Conservation (phyloP, 495 filamentous ascomycete genomes). For the Podospora pseudopauciseta region DNA sequence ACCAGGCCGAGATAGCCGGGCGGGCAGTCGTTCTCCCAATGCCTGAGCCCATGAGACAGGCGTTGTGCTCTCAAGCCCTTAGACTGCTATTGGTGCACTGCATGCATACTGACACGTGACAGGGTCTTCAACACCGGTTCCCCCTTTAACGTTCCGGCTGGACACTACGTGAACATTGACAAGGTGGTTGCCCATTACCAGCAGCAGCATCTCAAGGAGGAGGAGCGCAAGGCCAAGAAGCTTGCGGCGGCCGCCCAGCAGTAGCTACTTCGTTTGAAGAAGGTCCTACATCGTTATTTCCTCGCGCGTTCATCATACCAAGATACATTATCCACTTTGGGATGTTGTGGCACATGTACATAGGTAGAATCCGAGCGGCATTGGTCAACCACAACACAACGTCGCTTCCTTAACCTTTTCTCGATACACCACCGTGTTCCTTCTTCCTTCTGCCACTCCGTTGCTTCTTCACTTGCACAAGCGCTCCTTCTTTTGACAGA, state of each 20-base stretch:
- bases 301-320: conserved; percentile 14
- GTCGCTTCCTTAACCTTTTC: conserved; percentile 9
- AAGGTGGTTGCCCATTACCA: conserved; percentile 48
- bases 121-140: conserved; percentile 44
- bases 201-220: conserved; percentile 43
- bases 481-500: neutral
- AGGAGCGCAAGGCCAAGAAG: conserved; percentile 46
- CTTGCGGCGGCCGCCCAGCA: conserved; percentile 30
- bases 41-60: neutral
- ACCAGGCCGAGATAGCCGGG: neutral
- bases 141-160: conserved; percentile 45
- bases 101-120: conserved; percentile 30
- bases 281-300: neutral
- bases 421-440: neutral
- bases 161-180: conserved; percentile 41
- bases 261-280: conserved; percentile 14
- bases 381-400: conserved; percentile 12
- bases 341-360: conserved; percentile 26
- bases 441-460: neutral
- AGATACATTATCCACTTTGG: conserved; percentile 6
- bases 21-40: neutral
- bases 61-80: neutral
- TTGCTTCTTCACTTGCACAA: neutral
- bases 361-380: conserved; percentile 23
- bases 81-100: conserved; percentile 14